Base-by-base conservation (phyloP, 1,139 yeast species). In the Blastobotrys serpentis region DNA sequence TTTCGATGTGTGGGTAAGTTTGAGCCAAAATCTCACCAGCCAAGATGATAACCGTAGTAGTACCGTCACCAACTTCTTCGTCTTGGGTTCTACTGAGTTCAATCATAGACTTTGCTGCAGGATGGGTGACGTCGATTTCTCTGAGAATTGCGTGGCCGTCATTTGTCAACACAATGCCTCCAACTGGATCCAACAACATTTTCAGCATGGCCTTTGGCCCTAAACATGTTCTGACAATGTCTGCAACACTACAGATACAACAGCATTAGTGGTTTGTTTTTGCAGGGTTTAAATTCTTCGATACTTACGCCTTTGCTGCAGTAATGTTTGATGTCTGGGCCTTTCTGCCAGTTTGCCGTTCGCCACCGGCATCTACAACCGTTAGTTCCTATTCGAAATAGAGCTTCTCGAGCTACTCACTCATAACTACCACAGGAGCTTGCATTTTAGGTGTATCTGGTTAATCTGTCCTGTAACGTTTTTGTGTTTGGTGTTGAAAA, bases 151-250 rank as follows among this genome's bases (percentile, higher is more conserved):
- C 89, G 67, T 90, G 98, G 5, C 99, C 99, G 67, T 94, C 99
- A 69, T 94, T 94, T 50, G 99, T 94, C 58, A 94, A 76, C 16
- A 92, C 97, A 56, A 94, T 86, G 33, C 98, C 98, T 26, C 99
- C 99, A 92, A 92, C 90, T 48, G 98, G 98, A 67, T 94, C 99
- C 57, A 94, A 76, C 51, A 94, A 75, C 98, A 94, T 92, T 73
- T 94, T 94, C 56, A 92, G 79, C 98, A 92, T 92, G 42, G 98
- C 98, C 69, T 90, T 90, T 47, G 99, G 99, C n/a, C 99, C 99
- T 52, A 92, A 77, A 76, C 98, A 94, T 25, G 98, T 92, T 68
- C 98, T 79, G 61, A 94, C 89, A 63, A 94, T 90, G 68, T 92
- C 98, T 0, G 97, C 95, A 43, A 90, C 97, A 3, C 61, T 60